Percentiles rank a stretch among this genome's conserved stretches.
Conservation (phyloP, 768 basidiomycete genomes). For the Cyathus striatus region DNA sequence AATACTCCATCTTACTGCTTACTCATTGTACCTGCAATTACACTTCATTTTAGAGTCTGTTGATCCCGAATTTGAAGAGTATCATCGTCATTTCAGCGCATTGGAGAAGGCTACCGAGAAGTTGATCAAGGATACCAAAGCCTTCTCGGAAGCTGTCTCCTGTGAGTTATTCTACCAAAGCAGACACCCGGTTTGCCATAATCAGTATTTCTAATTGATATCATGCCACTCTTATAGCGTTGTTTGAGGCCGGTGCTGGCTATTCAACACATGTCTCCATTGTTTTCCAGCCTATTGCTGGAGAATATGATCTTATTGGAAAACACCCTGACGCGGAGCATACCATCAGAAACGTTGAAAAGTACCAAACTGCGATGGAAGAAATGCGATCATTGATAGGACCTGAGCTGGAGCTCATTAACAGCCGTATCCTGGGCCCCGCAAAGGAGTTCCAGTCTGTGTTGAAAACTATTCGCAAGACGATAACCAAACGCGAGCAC, state of each 20-base stretch:
- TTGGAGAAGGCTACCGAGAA: slow-evolving; percentile 85
- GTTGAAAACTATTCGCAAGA: slow-evolving; percentile 88
- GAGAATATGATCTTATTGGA: slow-evolving; percentile 74
- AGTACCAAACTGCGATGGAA: slow-evolving; percentile 71
- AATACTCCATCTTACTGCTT: neutral
- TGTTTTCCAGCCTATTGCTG: slow-evolving; percentile 59
- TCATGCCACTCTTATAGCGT: slow-evolving; percentile 28
- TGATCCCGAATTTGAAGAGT: slow-evolving; percentile 91
- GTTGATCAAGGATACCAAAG: slow-evolving; percentile 86
- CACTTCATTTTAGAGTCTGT: slow-evolving; percentile 48
- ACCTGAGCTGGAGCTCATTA: slow-evolving; percentile 94
- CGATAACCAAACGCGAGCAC: slow-evolving; percentile 93
- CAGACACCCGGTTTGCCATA: slow-evolving; percentile 1
- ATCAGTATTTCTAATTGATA: slow-evolving; percentile 2
- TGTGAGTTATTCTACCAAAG: slow-evolving; percentile 35
- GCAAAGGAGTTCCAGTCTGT: slow-evolving; percentile 85
- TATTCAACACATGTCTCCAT: slow-evolving; percentile 60
- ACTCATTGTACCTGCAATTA: neutral
- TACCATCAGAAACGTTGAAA: slow-evolving; percentile 73
- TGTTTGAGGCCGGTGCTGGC: slow-evolving; percentile 62
- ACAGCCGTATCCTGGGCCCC: slow-evolving; percentile 78
- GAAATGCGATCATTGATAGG: slow-evolving; percentile 74
- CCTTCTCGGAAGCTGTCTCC: slow-evolving; percentile 79
- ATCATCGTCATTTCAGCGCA: slow-evolving; percentile 66
- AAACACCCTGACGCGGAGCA: slow-evolving; percentile 75